Conservation (phyloP, 148 eudicot species). For the Rhododendron ovatum region DNA sequence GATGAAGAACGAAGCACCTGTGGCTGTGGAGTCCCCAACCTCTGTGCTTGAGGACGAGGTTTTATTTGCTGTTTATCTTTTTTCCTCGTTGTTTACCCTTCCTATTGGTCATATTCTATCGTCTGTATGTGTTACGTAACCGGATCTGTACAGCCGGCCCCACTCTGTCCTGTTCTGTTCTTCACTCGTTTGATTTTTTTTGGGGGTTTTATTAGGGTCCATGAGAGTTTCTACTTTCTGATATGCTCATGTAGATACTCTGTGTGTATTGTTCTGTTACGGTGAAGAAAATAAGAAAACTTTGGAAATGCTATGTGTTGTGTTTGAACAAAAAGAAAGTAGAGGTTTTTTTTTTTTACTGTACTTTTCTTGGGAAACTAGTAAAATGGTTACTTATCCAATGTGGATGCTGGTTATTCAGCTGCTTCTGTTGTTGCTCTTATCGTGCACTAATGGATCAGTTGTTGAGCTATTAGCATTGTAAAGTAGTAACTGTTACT, state of each 20-base stretch:
- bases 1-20: slow-evolving; percentile 39
- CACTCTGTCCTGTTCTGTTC: background rate
- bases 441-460: background rate
- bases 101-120: background rate
- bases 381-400: background rate
- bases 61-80: background rate
- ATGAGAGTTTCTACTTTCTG: background rate
- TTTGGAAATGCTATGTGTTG: background rate
- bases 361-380: background rate
- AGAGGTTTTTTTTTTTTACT: background rate
- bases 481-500: background rate
- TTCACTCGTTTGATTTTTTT: background rate
- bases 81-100: background rate
- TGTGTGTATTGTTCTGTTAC: background rate
- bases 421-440: background rate
- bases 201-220: too few species aligned
- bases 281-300: background rate
- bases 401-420: background rate
- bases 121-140: background rate
- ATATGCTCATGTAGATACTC: too few species aligned
- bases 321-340: too few species aligned
- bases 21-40: slow-evolving; percentile 59
- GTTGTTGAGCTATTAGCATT: background rate
- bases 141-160: background rate
- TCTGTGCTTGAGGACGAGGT: slow-evolving; percentile 91